A percentile compares a stretch with the other conserved stretches of the same genome.
Conservation (phyloP, 257 asterid species). For the Lycium barbarum region DNA sequence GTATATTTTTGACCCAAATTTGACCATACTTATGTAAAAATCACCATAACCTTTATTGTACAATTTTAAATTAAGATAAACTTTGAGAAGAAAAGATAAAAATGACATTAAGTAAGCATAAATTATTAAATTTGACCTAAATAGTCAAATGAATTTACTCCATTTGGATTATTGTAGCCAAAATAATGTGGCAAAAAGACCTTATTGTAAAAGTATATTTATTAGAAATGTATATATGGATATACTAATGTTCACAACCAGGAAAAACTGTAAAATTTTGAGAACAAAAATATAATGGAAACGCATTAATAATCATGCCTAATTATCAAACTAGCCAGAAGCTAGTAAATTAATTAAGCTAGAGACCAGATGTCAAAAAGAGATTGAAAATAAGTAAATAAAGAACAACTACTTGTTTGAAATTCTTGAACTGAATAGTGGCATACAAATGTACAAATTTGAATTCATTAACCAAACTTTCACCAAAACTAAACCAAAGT, state of each 20-base stretch:
- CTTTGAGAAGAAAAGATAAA: too few species aligned
- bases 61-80: too few species aligned
- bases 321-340: not conserved
- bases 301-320: not conserved
- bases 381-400: not conserved
- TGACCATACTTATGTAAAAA: too few species aligned
- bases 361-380: not conserved
- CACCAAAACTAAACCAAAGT: conserved; percentile 18
- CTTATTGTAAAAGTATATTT: not conserved
- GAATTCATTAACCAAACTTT: conserved; percentile 21
- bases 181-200: too few species aligned
- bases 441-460: not conserved
- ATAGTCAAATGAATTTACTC: too few species aligned
- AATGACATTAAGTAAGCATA: too few species aligned
- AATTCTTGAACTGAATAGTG: not conserved
- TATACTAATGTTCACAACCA: not conserved
- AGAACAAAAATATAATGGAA: too few species aligned
- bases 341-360: not conserved
- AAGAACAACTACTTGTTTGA: not conserved
- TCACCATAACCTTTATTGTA: too few species aligned
- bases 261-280: too few species aligned
- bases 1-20: not conserved
- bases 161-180: too few species aligned
- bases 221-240: not conserved
- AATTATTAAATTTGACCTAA: too few species aligned